Conservation (phyloP, 129 eudicot species). For the Chrysanthemum seticuspe region DNA sequence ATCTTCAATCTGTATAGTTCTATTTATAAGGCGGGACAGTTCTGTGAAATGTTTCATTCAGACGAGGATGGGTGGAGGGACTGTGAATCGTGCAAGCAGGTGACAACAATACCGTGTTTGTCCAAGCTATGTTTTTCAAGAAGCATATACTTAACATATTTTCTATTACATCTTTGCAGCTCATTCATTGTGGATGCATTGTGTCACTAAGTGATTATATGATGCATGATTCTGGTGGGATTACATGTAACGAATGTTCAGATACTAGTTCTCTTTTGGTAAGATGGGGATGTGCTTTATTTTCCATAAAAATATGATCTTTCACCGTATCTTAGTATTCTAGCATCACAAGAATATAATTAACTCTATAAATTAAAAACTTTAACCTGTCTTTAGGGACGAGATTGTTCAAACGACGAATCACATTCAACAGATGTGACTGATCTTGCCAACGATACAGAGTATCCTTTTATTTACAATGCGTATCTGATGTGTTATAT, state of each 20-base stretch:
- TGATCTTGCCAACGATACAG: too few relatives aligned
- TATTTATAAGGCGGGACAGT: constrained; percentile 47
- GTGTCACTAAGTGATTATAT: constrained; percentile 49
- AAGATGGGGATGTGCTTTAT: constrained; percentile 19
- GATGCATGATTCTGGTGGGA: constrained; percentile 61
- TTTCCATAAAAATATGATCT: not conserved
- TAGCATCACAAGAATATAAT: too few relatives aligned
- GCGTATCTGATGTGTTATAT: not conserved
- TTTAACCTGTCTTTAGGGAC: too few relatives aligned
- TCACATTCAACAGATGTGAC: too few relatives aligned
- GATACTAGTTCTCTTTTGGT: constrained; percentile 34
- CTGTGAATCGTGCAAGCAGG: constrained; percentile 57
- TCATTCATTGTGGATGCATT: constrained; percentile 62
- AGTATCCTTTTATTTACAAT: too few relatives aligned
- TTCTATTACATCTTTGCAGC: constrained; percentile 35
- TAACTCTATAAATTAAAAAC: not conserved
- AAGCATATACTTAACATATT: constrained; percentile 10
- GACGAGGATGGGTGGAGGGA: constrained; percentile 65
- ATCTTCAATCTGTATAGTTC: constrained; percentile 32
- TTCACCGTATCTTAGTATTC: not conserved
- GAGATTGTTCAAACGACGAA: too few relatives aligned
- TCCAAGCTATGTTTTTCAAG: not conserved
- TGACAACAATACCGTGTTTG: constrained; percentile 18
- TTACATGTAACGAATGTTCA: constrained; percentile 55
- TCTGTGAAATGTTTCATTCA: constrained; percentile 57